Evolutionary conservation across 352 stramenopile genomes (phyloP).

Genomic region (Pythium folliculosum): DNA sequence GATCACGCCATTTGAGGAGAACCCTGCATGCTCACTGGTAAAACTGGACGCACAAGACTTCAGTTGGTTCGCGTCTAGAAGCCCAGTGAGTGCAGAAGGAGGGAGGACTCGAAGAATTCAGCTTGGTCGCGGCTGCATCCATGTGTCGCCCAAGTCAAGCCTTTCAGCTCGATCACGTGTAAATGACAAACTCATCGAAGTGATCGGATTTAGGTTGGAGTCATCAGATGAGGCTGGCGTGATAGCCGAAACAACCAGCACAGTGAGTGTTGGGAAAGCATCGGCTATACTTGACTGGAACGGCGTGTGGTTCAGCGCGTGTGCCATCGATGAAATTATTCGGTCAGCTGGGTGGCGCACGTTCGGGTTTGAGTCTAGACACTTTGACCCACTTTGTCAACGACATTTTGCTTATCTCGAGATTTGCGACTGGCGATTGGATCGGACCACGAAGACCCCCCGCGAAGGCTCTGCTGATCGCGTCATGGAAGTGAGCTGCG

Average conservation of each 20-base stretch:
- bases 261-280: conserved; percentile 3
- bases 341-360: neutral
- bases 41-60: conserved; percentile 1
- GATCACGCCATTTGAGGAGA: neutral
- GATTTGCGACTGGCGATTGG: conserved; percentile 17
- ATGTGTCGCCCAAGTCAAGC: neutral
- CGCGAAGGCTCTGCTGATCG: conserved; percentile 17
- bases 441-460: conserved; percentile 6
- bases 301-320: conserved; percentile 3
- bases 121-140: neutral
- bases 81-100: neutral
- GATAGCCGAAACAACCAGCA: conserved; percentile 8
- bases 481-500: conserved; percentile 5
- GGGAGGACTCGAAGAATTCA: neutral
- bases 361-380: conserved; percentile 5
- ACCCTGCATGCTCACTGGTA: neutral
- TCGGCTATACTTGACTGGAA: conserved; percentile 13
- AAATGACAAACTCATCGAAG: conserved; percentile 6
- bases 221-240: conserved; percentile 8
- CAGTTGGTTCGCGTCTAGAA: conserved; percentile 9
- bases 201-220: conserved; percentile 11
- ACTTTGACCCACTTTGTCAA: neutral
- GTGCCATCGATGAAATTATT: conserved; percentile 12
- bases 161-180: neutral
- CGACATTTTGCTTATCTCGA: conserved; percentile 5